Evolutionary conservation across 495 filamentous ascomycete genomes (phyloP).

Genomic region (Penicillium taxi): DNA sequence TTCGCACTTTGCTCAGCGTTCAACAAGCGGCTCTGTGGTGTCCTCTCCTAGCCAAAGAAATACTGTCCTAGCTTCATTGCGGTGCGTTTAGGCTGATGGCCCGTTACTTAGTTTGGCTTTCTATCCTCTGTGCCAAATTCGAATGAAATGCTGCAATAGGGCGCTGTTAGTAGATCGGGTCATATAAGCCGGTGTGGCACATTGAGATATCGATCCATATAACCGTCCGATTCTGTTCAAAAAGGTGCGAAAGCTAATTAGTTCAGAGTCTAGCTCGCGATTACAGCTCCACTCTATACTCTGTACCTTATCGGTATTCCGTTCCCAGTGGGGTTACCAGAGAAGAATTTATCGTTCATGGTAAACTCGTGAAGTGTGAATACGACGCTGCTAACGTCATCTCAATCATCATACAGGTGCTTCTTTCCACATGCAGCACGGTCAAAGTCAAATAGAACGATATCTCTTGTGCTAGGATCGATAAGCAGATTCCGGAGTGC

Average conservation of each 20-base stretch:
- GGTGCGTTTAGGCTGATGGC: too few relatives aligned
- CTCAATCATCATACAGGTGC: conserved; percentile 15
- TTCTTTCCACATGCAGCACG: conserved; percentile 18
- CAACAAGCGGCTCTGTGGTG: conserved; percentile 18
- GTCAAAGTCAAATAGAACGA: conserved; percentile 38
- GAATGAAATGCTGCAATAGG: conserved; percentile 16
- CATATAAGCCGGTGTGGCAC: conserved; percentile 13
- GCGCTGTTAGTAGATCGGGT: conserved; percentile 13
- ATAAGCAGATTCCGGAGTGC: conserved; percentile 31
- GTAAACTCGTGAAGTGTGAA: conserved; percentile 37
- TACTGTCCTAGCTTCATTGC: conserved; percentile 19
- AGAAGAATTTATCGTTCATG: conserved; percentile 24
- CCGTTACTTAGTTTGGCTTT: conserved; percentile 11
- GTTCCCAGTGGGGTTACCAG: conserved; percentile 15
- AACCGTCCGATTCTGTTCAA: conserved; percentile 15
- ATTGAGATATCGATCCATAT: conserved; percentile 16
- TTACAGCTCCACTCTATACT: conserved; percentile 17
- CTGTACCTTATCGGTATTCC: conserved; percentile 15
- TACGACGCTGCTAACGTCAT: conserved; percentile 32
- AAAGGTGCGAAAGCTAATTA: conserved; percentile 16
- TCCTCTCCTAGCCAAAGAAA: conserved; percentile 20
- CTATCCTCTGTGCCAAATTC: conserved; percentile 16
- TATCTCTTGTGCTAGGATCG: conserved; percentile 19
- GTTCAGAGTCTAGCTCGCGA: conserved; percentile 17
- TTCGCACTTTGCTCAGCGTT: too few relatives aligned